Evolutionary conservation across 805 yeast genomes (phyloP).

Genomic region (Ogataea nonfermentans): DNA sequence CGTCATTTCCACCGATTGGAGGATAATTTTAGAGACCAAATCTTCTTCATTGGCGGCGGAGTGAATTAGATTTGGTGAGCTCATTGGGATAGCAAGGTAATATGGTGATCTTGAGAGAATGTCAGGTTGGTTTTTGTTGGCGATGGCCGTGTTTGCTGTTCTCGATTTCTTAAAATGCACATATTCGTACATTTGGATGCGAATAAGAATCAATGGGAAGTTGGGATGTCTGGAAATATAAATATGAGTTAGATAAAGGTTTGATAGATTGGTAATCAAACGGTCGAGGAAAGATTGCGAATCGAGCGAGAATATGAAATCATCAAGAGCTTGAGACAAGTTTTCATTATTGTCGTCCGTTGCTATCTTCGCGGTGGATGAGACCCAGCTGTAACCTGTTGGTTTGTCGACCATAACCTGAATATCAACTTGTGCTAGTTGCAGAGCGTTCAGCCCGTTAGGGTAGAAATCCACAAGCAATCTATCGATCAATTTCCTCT

Average conservation of each 20-base stretch:
- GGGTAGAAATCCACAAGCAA: conserved; percentile 53
- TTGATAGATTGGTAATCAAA: conserved; percentile 47
- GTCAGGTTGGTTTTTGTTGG: conserved; percentile 33
- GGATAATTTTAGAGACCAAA: conserved; percentile 48
- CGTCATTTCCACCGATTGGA: conserved; percentile 59
- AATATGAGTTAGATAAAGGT: conserved; percentile 58
- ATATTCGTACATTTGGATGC: conserved; percentile 69
- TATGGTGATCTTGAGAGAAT: conserved; percentile 57
- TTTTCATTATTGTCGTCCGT: conserved; percentile 23
- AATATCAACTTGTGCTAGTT: conserved; percentile 69
- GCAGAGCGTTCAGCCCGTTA: conserved; percentile 58
- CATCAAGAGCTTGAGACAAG: conserved; percentile 24
- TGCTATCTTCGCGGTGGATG: conserved; percentile 43
- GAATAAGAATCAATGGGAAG: conserved; percentile 55
- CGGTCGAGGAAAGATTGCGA: conserved; percentile 51
- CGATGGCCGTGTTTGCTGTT: conserved; percentile 1
- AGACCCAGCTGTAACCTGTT: conserved; percentile 43
- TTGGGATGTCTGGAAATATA: conserved; percentile 65
- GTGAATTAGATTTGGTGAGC: conserved; percentile 66
- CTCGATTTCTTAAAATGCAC: conserved; percentile 21
- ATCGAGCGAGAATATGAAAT: conserved; percentile 39
- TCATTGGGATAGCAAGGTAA: conserved; percentile 64
- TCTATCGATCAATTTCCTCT: conserved; percentile 40
- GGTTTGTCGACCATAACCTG: conserved; percentile 63
- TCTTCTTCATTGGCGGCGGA: conserved; percentile 40